These are phyloP conservation scores for Umbilicus rupestris DNA, from an alignment of 164 flowering plant genomes.

Conservation along the genomic window DNA sequence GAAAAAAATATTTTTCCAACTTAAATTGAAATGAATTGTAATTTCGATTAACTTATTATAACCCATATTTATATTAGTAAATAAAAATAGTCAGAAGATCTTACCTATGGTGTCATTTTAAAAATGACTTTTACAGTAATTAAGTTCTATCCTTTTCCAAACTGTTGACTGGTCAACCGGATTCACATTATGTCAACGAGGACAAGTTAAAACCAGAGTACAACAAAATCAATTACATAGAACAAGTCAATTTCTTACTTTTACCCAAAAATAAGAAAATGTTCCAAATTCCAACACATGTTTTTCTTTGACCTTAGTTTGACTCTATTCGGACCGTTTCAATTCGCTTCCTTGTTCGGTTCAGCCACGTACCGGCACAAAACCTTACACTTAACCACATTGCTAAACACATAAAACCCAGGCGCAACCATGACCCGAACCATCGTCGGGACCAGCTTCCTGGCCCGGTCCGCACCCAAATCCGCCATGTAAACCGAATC, in stretches of 20 bases:
- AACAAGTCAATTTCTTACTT: neutral
- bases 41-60: no score
- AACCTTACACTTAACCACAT: constrained; percentile 86
- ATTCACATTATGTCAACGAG: no score
- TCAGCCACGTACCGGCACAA: constrained; percentile 47
- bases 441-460: constrained; percentile 35
- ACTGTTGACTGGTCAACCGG: no score
- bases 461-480: constrained; percentile 55
- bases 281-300: neutral
- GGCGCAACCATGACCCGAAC: constrained; percentile 89
- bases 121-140: no score
- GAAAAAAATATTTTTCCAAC: no score
- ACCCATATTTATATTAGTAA: no score
- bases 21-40: no score
- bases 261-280: neutral
- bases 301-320: neutral
- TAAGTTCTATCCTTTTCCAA: no score
- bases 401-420: constrained; percentile 68
- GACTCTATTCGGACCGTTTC: constrained; percentile 1
- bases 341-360: neutral
- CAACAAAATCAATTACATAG: neutral
- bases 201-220: no score
- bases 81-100: no score
- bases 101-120: no score
- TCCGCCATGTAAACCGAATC: constrained; percentile 86